Conservation (phyloP, 768 basidiomycete genomes). For the Pisolithus orientalis region DNA sequence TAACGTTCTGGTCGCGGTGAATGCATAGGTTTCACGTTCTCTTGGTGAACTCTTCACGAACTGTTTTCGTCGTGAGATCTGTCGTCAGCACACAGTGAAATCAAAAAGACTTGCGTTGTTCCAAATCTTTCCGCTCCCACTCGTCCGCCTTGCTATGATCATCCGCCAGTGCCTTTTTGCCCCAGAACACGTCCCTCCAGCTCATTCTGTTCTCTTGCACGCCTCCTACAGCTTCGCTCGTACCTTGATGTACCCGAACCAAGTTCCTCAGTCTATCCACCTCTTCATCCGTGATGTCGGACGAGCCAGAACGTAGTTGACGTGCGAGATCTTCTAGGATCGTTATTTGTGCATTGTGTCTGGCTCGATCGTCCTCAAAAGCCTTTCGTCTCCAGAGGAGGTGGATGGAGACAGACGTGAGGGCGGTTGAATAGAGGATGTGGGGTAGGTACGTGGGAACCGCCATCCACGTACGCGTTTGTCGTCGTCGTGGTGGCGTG, state of each 20-base stretch:
- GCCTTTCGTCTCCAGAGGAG: conserved; percentile 47
- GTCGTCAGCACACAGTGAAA: not conserved
- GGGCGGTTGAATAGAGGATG: conserved; percentile 55
- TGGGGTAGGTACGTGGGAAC: conserved; percentile 51
- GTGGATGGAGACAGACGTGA: conserved; percentile 65
- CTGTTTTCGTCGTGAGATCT: not conserved
- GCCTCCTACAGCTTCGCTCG: conserved; percentile 3
- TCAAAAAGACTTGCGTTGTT: conserved; percentile 28
- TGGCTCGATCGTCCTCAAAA: conserved; percentile 48
- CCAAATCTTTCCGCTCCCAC: conserved; percentile 35
- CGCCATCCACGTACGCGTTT: conserved; percentile 11
- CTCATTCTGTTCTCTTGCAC: conserved; percentile 22
- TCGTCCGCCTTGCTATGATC: conserved; percentile 20
- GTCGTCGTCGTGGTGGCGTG: too few relatives aligned
- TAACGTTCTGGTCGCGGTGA: not conserved
- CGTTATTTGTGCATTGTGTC: conserved; percentile 50
- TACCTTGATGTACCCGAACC: conserved; percentile 30
- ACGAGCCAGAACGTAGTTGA: conserved; percentile 43
- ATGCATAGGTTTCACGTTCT: not conserved
- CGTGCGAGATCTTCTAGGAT: conserved; percentile 55
- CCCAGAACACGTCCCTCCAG: conserved; percentile 52
- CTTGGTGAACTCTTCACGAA: conserved; percentile 6
- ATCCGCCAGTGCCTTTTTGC: conserved; percentile 16
- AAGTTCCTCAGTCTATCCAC: conserved; percentile 50
- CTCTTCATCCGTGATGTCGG: conserved; percentile 40